Base-by-base conservation (phyloP, 2,329 filamentous ascomycete genomes). In the Ramichloridium luteum region DNA sequence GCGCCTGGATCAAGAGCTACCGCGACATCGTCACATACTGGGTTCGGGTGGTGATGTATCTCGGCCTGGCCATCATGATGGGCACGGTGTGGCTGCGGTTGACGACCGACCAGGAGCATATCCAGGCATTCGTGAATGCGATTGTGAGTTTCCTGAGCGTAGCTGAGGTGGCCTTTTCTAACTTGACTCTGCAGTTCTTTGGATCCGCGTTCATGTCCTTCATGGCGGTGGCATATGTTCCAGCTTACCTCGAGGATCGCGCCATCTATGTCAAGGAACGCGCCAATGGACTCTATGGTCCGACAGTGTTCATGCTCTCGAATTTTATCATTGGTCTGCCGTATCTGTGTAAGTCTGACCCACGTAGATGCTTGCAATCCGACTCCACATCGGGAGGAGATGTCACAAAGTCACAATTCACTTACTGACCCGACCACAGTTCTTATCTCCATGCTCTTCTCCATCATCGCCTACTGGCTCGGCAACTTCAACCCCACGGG, bases 61-160 rank as follows among this genome's bases (percentile, higher is more conserved):
- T 75, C 30, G 72, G 70, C 9, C 64, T 90, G 5, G 80, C 81
- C 1, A 71, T 88, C 41, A 76, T 88, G 70, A 84, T 85, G 76
- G 82, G 83, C 3, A 90, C 83, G 0, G 80, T 92, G 5, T 92
- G 80, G 75, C 59, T 90, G n/a, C 71, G 81, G 3, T 64, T 92
- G 2, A 56, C 65, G 3, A 64, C 74, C 0, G 58, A 65, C 0
- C 82, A 90, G 50, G 61, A 67, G 27, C 75, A 77, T 35, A 88
- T 92, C 41, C 76, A 82, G 44, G 72, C 81, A 0, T 78, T 81
- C 43, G 80, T 75, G 52, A 92, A 90, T 49, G 79, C 80, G 13
- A 77, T 90, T 40, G 46, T 49, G 36, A 38, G 46, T 41, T 23
- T 23, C 20, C n/a, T n/a, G 8, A n/a, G 4, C 16, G 6, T 30